phyloP scores from a whole-genome alignment of 495 filamentous ascomycete genomes.

The Daldinia bambusicola region DNA sequence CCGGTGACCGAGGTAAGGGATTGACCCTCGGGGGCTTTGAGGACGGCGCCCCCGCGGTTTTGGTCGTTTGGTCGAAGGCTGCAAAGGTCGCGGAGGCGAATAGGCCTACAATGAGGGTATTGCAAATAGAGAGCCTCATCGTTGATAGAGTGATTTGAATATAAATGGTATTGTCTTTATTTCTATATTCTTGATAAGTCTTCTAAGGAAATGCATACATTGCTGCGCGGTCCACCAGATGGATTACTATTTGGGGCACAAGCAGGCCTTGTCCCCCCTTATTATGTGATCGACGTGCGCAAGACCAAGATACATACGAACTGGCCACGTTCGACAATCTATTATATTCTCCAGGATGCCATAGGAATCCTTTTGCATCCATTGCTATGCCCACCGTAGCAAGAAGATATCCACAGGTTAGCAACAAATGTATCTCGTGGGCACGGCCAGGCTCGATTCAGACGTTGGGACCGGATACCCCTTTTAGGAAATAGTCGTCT shows the following conservation, averaged over 20 bases:
- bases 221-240: conserved; percentile 3
- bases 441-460: background rate
- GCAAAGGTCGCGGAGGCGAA: conserved; percentile 8
- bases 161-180: no score
- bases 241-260: background rate
- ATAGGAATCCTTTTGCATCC: background rate
- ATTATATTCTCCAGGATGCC: background rate
- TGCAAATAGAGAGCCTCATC: conserved; percentile 10
- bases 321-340: conserved; percentile 12
- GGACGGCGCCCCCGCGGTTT: conserved; percentile 20
- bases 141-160: background rate
- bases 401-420: background rate
- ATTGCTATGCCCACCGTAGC: background rate
- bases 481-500: conserved; percentile 3
- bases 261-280: conserved; percentile 8
- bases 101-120: background rate
- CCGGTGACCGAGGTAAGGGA: conserved; percentile 17
- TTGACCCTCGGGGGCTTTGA: conserved; percentile 12
- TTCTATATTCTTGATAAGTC: background rate
- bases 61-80: conserved; percentile 29
- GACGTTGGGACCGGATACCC: conserved; percentile 9
- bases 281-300: conserved; percentile 23
- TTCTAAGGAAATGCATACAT: conserved; percentile 2
- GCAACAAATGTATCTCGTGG: conserved; percentile 4
- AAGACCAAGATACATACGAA: background rate